phyloP scores from a whole-genome alignment of 2,329 filamentous ascomycete species.

The Fusarium abutilonis region DNA sequence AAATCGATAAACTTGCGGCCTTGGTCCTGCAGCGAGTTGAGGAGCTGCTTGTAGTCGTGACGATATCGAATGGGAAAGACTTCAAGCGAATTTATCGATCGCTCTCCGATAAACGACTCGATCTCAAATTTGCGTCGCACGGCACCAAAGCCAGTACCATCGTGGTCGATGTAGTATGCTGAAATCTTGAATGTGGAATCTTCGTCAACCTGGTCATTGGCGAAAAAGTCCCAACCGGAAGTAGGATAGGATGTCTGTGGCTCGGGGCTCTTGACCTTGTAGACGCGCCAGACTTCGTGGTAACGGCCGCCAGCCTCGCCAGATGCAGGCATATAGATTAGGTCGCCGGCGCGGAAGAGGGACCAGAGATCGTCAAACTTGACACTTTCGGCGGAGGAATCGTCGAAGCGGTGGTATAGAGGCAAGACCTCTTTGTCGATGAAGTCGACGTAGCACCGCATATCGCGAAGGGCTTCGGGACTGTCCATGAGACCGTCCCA shows the following conservation, averaged over 20 bases:
- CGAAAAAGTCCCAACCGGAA: constrained; percentile 51
- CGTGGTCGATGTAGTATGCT: constrained; percentile 56
- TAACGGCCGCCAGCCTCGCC: constrained; percentile 51
- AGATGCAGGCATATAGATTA: constrained; percentile 53
- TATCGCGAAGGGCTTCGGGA: constrained; percentile 53
- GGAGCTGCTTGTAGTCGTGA: constrained; percentile 49
- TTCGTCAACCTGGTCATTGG: constrained; percentile 47
- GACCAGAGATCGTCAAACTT: constrained; percentile 56
- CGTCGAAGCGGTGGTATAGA: constrained; percentile 45
- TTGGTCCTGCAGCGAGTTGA: constrained; percentile 47
- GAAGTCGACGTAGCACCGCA: constrained; percentile 57
- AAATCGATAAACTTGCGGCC: constrained; percentile 50
- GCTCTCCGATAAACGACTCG: constrained; percentile 51
- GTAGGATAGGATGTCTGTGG: constrained; percentile 46
- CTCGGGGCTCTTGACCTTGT: constrained; percentile 47
- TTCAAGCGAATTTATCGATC: constrained; percentile 51
- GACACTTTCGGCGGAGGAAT: constrained; percentile 46
- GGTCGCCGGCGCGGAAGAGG: constrained; percentile 54
- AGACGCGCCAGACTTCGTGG: constrained; percentile 54
- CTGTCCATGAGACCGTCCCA: constrained; percentile 52
- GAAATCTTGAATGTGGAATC: constrained; percentile 50
- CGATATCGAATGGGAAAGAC: constrained; percentile 54
- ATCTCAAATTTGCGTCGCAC: constrained; percentile 53
- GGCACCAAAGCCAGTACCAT: constrained; percentile 52
- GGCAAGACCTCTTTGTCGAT: constrained; percentile 56